Base-by-base conservation (phyloP, 192 early-diverging fungal genomes). In the Umbelopsis vinacea region DNA sequence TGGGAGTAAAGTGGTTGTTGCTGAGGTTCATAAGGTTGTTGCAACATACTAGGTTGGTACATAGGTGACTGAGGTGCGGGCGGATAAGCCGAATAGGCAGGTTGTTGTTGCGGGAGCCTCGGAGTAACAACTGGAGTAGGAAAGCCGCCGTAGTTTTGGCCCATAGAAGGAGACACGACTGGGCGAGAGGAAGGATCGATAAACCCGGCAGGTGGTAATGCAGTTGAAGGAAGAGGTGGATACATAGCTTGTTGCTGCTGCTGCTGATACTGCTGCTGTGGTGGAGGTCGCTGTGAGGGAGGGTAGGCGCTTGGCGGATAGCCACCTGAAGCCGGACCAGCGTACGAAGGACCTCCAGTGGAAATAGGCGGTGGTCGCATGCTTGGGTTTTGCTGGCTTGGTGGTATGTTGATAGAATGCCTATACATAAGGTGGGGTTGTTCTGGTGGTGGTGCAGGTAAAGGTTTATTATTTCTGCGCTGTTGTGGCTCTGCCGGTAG, bases 291-390 rank as follows among this genome's bases (percentile, higher is more conserved):
- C 19, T 63, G 57, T 15, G 26, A 3, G 2, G 57, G 57, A 29
- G 57, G 29, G 19, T 63, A 63, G 10, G 17, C 19, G 57, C 57
- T 63, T 63, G 57, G 57, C 57, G 57, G 57, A 63, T 63, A 63
- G 1, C 57, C 57, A 37, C 29, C 57, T 19, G 57, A 63, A 29
- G 57, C 57, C 35, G 57, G 57, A 26, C 57, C 57, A 0, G 3
- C 33, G 19, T 63, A 63, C 14, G 29, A 29, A 37, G 57, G 57
- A 2, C 57, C 57, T 12, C 57, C 57, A 19, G 57, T 63, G 33
- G 57, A 63, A 19, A 63, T 63, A 37, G 57, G 57, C 3, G 57
- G 57, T 3, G 57, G 57, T 7, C 57, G 57, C 33, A 63, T 63
- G 14, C 19, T 2, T 37, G 29, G 33, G 26, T 63, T 63, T 4